phyloP scores from a whole-genome alignment of 805 yeast species.

The Kregervanrija pseudodelftensis region DNA sequence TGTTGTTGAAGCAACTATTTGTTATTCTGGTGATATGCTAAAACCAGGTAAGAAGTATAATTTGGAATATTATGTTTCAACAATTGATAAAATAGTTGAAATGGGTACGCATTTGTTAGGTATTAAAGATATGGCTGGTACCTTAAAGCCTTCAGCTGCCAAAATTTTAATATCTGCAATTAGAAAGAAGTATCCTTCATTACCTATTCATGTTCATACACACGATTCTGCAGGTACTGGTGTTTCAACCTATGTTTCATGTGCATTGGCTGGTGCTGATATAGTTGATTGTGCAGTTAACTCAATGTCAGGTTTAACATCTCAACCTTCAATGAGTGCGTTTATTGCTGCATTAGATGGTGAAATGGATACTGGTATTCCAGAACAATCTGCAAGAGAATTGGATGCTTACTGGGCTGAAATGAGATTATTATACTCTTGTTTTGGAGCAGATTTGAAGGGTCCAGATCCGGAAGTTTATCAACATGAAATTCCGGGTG shows the following conservation, averaged over 20 bases:
- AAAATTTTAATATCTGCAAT: conserved; percentile 68
- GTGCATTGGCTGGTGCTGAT: conserved; percentile 96
- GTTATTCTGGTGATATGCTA: conserved; percentile 99
- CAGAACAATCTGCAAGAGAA: conserved; percentile 62
- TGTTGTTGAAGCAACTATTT: conserved; percentile 96
- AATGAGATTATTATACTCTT: conserved; percentile 92
- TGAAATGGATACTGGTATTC: conserved; percentile 66
- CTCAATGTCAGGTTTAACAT: conserved; percentile 97
- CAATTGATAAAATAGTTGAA: conserved; percentile 75
- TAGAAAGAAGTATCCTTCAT: conserved; percentile 80
- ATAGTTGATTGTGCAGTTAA: conserved; percentile 96
- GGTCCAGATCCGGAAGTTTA: conserved; percentile 99
- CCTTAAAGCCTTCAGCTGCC: conserved; percentile 94
- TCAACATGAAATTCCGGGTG: conserved; percentile 99
- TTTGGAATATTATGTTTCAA: conserved; percentile 76
- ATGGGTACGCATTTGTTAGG: conserved; percentile 97
- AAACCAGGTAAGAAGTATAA: conserved; percentile 94
- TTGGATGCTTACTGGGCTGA: conserved; percentile 97
- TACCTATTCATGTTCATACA: conserved; percentile 97
- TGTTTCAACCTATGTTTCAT: conserved; percentile 92
- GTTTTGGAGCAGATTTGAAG: conserved; percentile 97
- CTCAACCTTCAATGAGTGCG: conserved; percentile 95
- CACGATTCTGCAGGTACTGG: conserved; percentile 99
- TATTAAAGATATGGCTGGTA: conserved; percentile 99
- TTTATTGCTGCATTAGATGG: conserved; percentile 89